Conservation (phyloP, 169 alveolate species). For the Eimeria brunetti region DNA sequence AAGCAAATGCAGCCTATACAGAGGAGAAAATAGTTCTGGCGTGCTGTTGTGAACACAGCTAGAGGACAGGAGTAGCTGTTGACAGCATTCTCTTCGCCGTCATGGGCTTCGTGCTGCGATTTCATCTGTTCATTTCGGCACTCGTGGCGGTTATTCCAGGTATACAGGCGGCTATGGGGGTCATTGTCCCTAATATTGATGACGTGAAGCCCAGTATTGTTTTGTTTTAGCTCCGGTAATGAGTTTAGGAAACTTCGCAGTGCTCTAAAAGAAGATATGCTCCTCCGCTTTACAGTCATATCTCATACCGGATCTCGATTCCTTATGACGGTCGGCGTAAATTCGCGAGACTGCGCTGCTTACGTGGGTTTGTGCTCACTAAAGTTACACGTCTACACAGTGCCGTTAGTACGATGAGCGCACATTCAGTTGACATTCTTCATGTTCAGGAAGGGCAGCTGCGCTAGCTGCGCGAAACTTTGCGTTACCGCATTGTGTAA, state of each 20-base stretch:
- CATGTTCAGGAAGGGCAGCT: not conserved
- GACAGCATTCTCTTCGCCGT: not conserved
- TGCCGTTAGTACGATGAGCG: not conserved
- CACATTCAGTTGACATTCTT: not conserved
- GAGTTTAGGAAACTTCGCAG: not conserved
- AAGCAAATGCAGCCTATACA: slow-evolving; percentile 2
- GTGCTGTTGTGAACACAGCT: not conserved
- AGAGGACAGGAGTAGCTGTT: not conserved
- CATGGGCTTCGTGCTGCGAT: not conserved
- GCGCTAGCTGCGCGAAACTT: not conserved
- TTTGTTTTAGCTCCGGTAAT: not conserved
- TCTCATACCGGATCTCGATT: not conserved
- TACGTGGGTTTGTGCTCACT: not conserved
- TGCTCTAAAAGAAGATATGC: not conserved
- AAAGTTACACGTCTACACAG: not conserved
- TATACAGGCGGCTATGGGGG: not conserved
- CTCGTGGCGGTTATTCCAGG: not conserved
- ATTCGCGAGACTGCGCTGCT: not conserved
- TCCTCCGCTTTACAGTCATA: not conserved
- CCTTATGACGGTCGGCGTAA: not conserved
- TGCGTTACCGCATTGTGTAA: not conserved
- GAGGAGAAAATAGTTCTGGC: not conserved
- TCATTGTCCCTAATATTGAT: not conserved
- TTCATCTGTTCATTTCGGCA: not conserved
- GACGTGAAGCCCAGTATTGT: not conserved